Evolutionary conservation across 345 rosid genomes (phyloP).

Genomic region (Salix exigua): DNA sequence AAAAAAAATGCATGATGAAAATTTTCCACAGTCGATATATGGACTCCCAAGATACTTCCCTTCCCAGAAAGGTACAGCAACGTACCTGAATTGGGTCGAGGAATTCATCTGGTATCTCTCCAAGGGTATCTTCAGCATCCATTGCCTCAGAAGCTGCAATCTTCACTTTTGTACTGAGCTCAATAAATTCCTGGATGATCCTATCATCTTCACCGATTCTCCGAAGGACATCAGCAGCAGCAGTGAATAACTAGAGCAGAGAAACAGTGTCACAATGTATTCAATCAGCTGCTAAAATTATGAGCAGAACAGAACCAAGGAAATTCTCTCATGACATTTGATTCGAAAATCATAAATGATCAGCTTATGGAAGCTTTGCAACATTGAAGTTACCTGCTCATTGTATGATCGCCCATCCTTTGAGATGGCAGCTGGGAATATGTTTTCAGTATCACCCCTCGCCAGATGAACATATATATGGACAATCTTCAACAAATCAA

Average conservation of each 20-base stretch:
- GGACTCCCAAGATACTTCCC: neutral
- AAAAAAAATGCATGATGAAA: neutral
- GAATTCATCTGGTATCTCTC: slow-evolving; percentile 96
- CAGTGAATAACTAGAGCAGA: slow-evolving; percentile 65
- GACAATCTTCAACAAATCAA: slow-evolving; percentile 69
- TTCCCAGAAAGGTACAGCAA: neutral
- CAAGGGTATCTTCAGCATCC: slow-evolving; percentile 92
- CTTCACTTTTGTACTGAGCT: slow-evolving; percentile 75
- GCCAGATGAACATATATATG: slow-evolving; percentile 82
- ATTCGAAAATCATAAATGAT: neutral
- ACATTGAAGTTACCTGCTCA: slow-evolving; percentile 57
- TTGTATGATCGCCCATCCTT: slow-evolving; percentile 95
- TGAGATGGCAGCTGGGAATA: slow-evolving; percentile 89
- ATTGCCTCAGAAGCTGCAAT: slow-evolving; percentile 91
- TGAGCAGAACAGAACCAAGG: neutral
- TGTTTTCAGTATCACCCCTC: slow-evolving; percentile 70
- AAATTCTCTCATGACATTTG: neutral
- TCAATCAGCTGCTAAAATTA: neutral
- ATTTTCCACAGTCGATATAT: neutral
- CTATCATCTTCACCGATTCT: slow-evolving; percentile 82
- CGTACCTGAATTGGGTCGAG: slow-evolving; percentile 93
- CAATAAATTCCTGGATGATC: slow-evolving; percentile 64
- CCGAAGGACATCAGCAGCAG: slow-evolving; percentile 76
- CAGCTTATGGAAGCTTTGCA: neutral
- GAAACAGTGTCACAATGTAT: slow-evolving; percentile 13